Evolutionary conservation across 768 basidiomycete genomes (phyloP).

Genomic region (Brasilioporus rufonigricans): DNA sequence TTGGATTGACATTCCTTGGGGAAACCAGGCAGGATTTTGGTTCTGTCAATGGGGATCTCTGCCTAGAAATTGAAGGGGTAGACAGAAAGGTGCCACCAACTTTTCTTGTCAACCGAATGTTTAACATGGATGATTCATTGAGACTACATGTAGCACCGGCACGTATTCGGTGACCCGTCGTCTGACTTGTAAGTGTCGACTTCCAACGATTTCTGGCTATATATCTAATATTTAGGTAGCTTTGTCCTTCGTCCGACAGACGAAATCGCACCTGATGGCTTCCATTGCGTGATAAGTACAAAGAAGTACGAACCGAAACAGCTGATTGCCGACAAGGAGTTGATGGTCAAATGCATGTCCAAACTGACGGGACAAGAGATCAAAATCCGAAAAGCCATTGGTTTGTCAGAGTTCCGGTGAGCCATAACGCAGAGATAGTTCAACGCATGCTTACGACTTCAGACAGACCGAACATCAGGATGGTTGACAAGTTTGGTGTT

Average conservation of each 20-base stretch:
- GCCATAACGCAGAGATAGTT: too few species aligned
- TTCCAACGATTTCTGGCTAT: neutral
- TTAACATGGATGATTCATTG: too few species aligned
- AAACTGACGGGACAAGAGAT: too few species aligned
- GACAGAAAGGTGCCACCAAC: constrained; percentile 22
- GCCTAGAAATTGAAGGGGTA: constrained; percentile 28
- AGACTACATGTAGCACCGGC: constrained; percentile 19
- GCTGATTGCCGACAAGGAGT: too few species aligned
- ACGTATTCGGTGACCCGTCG: constrained; percentile 14
- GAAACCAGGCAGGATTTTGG: constrained; percentile 32
- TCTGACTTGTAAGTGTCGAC: constrained; percentile 1
- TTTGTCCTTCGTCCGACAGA: constrained; percentile 14
- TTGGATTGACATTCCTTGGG: constrained; percentile 43
- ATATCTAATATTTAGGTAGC: neutral
- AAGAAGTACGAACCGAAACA: constrained; percentile 8
- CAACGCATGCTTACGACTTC: neutral
- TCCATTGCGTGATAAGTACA: constrained; percentile 6
- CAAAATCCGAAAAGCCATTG: neutral
- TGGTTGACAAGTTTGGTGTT: constrained; percentile 41
- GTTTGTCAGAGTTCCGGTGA: constrained; percentile 21
- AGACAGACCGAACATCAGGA: constrained; percentile 45
- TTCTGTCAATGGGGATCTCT: constrained; percentile 37
- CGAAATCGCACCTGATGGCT: constrained; percentile 22
- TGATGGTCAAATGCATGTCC: too few species aligned
- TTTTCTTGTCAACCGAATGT: neutral